Percentiles rank a stretch among this genome's conserved stretches.
Evolutionary conservation across 148 eudicot species (phyloP).

Genomic region (Chenopodium quinoa): DNA sequence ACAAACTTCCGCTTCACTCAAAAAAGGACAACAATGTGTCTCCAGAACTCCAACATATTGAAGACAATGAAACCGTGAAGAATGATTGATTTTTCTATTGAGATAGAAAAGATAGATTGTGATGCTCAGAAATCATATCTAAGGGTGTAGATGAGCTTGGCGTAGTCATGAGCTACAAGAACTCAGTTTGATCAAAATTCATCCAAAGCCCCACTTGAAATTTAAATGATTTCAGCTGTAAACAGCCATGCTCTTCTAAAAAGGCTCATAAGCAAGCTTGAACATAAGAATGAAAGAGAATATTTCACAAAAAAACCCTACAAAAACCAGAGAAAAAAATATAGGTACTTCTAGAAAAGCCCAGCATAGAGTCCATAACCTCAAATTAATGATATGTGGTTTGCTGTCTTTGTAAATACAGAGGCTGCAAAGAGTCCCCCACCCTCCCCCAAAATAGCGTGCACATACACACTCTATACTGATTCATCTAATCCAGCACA

Average conservation of each 20-base stretch:
- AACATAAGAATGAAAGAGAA: background rate
- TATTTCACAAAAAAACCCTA: background rate
- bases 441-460: background rate
- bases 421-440: background rate
- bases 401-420: background rate
- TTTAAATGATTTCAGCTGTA: background rate
- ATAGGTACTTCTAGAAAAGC: background rate
- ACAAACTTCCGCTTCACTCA: background rate
- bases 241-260: no score
- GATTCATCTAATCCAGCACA: slow-evolving; percentile 1
- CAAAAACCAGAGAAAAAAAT: background rate
- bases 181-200: background rate
- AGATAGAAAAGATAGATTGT: background rate
- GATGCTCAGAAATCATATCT: background rate
- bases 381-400: background rate
- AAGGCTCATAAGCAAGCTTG: background rate
- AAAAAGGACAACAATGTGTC: background rate
- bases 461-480: background rate
- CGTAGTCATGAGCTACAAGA: background rate
- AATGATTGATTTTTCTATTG: background rate
- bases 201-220: background rate
- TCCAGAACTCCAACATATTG: background rate
- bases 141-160: background rate
- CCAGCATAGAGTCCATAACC: background rate
- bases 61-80: background rate